A percentile compares a stretch with the other conserved stretches of the same genome.
phyloP scores from a whole-genome alignment of 2,329 filamentous ascomycete species.

The Aspergillus hiratsukae region DNA sequence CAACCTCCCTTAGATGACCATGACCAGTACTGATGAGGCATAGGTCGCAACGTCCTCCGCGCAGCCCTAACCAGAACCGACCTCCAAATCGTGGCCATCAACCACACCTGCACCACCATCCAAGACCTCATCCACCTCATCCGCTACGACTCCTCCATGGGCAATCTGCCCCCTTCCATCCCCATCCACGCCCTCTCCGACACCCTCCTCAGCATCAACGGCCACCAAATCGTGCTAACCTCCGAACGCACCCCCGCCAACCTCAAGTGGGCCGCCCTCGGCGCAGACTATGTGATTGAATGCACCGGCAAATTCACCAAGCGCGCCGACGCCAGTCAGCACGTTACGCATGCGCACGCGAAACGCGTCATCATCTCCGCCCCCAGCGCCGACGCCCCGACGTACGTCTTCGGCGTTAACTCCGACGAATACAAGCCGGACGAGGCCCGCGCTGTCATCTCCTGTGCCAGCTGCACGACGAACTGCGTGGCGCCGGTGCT shows the following conservation, averaged over 20 bases:
- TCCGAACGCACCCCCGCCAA: conserved; percentile 24
- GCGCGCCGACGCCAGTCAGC: conserved; percentile 79
- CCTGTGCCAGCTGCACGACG: conserved; percentile 31
- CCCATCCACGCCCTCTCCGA: conserved; percentile 87
- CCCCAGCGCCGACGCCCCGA: conserved; percentile 66
- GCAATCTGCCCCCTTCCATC: conserved; percentile 94
- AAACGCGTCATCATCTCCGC: conserved; percentile 72
- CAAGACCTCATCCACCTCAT: conserved; percentile 28
- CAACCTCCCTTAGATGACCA: too few relatives aligned
- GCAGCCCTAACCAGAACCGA: conserved; percentile 19
- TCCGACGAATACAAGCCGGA: conserved; percentile 18
- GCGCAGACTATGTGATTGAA: conserved; percentile 26
- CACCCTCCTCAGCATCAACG: conserved; percentile 57
- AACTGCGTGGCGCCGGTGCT: conserved; percentile 31
- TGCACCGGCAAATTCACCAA: conserved; percentile 58
- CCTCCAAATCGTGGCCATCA: conserved; percentile 25
- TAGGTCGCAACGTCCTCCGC: conserved; percentile 61
- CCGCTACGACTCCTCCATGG: conserved; percentile 48
- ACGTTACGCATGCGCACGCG: conserved; percentile 73
- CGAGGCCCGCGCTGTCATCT: conserved; percentile 22
- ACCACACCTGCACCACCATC: conserved; percentile 25
- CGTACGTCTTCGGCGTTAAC: conserved; percentile 32
- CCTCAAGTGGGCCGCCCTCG: conserved; percentile 23
- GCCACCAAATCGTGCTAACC: conserved; percentile 19
- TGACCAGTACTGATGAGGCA: not conserved